phyloP scores from a whole-genome alignment of 139 green algal genomes.

The Chlorella sp. region DNA sequence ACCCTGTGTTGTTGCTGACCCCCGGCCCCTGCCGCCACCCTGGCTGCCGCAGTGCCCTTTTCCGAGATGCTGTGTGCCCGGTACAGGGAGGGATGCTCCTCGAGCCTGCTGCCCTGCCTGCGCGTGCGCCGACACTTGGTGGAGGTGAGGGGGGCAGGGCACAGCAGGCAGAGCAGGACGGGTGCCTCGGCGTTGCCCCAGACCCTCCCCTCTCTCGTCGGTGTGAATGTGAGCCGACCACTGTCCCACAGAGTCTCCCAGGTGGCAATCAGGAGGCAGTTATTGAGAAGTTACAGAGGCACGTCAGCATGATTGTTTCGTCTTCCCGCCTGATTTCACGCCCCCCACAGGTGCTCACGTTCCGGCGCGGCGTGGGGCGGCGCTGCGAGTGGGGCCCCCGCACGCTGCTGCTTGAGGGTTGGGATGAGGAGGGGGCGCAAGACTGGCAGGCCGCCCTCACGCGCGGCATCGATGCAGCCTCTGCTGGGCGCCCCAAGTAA shows the following conservation, averaged over 20 bases:
- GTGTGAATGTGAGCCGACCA: no score
- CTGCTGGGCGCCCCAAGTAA: not conserved
- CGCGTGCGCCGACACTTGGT: not conserved
- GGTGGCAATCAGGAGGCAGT: no score
- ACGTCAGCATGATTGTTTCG: no score
- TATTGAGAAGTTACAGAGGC: no score
- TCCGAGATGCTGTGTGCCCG: constrained; percentile 15
- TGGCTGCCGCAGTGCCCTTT: constrained; percentile 11
- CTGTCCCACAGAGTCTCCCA: no score
- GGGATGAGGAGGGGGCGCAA: not conserved
- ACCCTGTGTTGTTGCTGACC: not conserved
- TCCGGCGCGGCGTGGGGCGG: not conserved
- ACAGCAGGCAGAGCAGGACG: no score
- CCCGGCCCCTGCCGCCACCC: no score
- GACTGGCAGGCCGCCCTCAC: constrained; percentile 3
- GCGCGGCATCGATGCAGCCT: constrained; percentile 10
- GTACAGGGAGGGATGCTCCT: not conserved
- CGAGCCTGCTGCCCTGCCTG: not conserved
- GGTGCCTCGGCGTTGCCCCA: no score
- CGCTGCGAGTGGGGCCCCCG: constrained; percentile 35
- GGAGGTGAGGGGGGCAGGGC: not conserved
- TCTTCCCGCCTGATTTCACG: not conserved
- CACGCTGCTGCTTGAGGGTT: constrained; percentile 20
- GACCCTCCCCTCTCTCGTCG: no score
- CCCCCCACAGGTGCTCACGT: constrained; percentile 18